Percentiles rank a stretch among this genome's conserved stretches.
Evolutionary conservation across 805 yeast species (phyloP).

Genomic region (Pichia phayaonensis): DNA sequence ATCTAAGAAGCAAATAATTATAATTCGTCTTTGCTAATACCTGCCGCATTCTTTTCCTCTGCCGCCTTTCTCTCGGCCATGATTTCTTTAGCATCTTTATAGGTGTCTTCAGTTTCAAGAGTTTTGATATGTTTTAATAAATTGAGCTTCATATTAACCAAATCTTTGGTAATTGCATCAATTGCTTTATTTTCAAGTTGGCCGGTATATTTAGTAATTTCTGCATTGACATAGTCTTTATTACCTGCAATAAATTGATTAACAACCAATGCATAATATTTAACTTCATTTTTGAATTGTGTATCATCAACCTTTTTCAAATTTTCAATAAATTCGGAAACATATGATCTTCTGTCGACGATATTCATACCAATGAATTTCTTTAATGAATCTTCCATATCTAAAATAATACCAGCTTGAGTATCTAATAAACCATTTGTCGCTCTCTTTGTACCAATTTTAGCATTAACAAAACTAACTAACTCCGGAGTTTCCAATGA

Average conservation of each 20-base stretch:
- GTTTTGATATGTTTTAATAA: slow-evolving; percentile 19
- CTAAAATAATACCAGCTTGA: slow-evolving; percentile 34
- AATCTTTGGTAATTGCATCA: slow-evolving; percentile 38
- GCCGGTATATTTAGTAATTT: slow-evolving; percentile 37
- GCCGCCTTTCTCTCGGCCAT: slow-evolving; percentile 7
- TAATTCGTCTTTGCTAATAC: slow-evolving; percentile 10
- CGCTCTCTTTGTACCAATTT: slow-evolving; percentile 34
- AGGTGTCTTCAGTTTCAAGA: slow-evolving; percentile 14
- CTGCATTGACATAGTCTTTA: slow-evolving; percentile 35
- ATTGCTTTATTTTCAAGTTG: slow-evolving; percentile 35
- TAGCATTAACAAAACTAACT: slow-evolving; percentile 41
- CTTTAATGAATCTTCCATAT: slow-evolving; percentile 25
- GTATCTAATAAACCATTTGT: slow-evolving; percentile 33
- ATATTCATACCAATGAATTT: slow-evolving; percentile 26
- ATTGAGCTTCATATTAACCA: slow-evolving; percentile 44
- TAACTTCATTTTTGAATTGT: slow-evolving; percentile 21
- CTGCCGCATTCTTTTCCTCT: not conserved
- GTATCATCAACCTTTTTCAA: slow-evolving; percentile 27
- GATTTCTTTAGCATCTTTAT: slow-evolving; percentile 13
- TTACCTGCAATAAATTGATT: slow-evolving; percentile 40
- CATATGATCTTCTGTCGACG: slow-evolving; percentile 18
- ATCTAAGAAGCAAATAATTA: not conserved
- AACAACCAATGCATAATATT: slow-evolving; percentile 40
- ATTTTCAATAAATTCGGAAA: slow-evolving; percentile 31
- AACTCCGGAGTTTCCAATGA: slow-evolving; percentile 40